Conservation (phyloP, 1,284 basidiomycete genomes). For the Pseudozyma tsukubaensis region DNA sequence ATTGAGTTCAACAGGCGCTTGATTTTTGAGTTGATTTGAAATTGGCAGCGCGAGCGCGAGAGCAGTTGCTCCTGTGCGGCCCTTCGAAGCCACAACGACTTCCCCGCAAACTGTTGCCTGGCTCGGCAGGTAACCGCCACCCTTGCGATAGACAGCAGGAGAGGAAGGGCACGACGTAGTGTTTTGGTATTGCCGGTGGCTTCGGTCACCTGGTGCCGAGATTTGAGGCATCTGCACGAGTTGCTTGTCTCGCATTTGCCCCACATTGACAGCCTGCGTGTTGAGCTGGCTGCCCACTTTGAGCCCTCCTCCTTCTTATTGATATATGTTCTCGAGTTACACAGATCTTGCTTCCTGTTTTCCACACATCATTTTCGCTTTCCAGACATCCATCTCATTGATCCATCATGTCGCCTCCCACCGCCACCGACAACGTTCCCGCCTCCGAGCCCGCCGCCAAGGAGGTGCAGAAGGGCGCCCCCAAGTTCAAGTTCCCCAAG, state of each 20-base stretch:
- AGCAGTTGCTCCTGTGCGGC: too few species aligned
- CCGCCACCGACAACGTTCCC: conserved; percentile 47
- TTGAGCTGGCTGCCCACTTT: not conserved
- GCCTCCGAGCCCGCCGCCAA: conserved; percentile 44
- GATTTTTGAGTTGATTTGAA: too few species aligned
- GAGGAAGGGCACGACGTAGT: too few species aligned
- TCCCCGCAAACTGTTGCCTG: not conserved
- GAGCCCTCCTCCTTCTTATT: not conserved
- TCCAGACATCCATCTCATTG: not conserved
- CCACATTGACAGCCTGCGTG: not conserved
- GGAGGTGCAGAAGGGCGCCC: conserved; percentile 53
- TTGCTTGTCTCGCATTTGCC: too few species aligned
- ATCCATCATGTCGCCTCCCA: conserved; percentile 38
- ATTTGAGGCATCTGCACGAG: too few species aligned
- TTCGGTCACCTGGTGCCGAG: too few species aligned
- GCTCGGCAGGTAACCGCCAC: not conserved
- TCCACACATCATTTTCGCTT: not conserved
- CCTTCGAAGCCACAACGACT: not conserved
- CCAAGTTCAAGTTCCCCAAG: conserved; percentile 53
- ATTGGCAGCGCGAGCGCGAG: too few species aligned
- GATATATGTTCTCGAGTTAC: not conserved
- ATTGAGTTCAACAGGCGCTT: too few species aligned
- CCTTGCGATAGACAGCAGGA: too few species aligned
- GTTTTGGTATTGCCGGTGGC: too few species aligned
- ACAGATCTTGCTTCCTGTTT: not conserved